Percentiles rank a stretch among this genome's conserved stretches.
Conservation (phyloP, 2,329 filamentous ascomycete genomes). For the Penicillium decumbens region DNA sequence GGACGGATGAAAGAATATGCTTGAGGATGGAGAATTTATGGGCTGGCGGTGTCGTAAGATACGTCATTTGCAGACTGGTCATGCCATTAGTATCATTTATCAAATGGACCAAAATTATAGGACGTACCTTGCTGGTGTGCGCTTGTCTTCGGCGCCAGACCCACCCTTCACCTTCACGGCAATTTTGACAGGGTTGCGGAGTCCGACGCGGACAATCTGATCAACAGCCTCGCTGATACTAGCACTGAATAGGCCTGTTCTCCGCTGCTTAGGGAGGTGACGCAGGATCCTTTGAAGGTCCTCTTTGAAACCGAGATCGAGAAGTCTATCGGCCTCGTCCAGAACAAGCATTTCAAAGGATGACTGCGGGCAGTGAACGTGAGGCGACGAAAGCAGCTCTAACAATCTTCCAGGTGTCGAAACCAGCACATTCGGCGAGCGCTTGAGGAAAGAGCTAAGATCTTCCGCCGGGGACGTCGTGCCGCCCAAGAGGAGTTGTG, state of each 20-base stretch:
- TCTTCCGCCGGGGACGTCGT: constrained; percentile 80
- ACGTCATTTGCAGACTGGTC: constrained; percentile 75
- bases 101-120: neutral
- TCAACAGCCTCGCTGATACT: constrained; percentile 94
- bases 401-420: constrained; percentile 86
- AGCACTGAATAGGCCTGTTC: constrained; percentile 91
- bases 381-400: constrained; percentile 77
- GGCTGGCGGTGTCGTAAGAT: constrained; percentile 67
- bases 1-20: constrained; percentile 63
- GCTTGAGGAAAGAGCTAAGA: constrained; percentile 74
- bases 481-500: constrained; percentile 84
- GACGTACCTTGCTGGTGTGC: constrained; percentile 68
- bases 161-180: constrained; percentile 83
- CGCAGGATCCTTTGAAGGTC: constrained; percentile 81
- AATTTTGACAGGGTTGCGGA: constrained; percentile 92
- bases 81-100: constrained; percentile 13
- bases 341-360: constrained; percentile 89
- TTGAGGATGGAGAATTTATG: constrained; percentile 74
- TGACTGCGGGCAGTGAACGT: constrained; percentile 81
- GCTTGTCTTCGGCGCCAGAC: constrained; percentile 72
- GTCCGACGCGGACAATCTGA: constrained; percentile 83
- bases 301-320: constrained; percentile 91
- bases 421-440: constrained; percentile 82
- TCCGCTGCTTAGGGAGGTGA: constrained; percentile 81
- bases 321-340: constrained; percentile 86